A percentile compares a stretch with the other conserved stretches of the same genome.
phyloP scores from a whole-genome alignment of 2,329 filamentous ascomycete species.

The Blumeriella jaapii region DNA sequence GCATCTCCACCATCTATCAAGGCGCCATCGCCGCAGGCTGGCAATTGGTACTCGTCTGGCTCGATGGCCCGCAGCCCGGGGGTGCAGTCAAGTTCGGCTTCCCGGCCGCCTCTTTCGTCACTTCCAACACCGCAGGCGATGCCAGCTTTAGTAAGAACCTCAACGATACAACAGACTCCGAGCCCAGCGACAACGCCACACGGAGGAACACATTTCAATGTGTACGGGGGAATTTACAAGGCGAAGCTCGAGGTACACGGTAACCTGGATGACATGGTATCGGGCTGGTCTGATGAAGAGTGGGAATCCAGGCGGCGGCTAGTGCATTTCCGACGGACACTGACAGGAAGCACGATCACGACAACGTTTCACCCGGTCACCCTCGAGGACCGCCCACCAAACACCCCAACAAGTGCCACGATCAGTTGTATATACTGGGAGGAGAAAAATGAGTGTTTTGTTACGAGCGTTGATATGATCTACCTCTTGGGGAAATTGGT shows the following conservation, averaged over 20 bases:
- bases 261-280: slow-evolving; percentile 73
- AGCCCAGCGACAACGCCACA: slow-evolving; percentile 35
- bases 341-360: slow-evolving; percentile 70
- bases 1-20: slow-evolving; percentile 33
- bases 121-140: slow-evolving; percentile 29
- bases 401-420: slow-evolving; percentile 86
- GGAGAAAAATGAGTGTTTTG: slow-evolving; percentile 80
- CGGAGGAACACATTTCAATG: no score
- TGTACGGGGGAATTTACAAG: no score
- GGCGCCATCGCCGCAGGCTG: slow-evolving; percentile 36
- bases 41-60: slow-evolving; percentile 34
- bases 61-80: slow-evolving; percentile 32
- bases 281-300: slow-evolving; percentile 75
- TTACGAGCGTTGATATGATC: slow-evolving; percentile 96
- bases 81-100: slow-evolving; percentile 27
- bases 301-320: slow-evolving; percentile 68
- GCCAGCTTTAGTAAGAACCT: slow-evolving; percentile 55
- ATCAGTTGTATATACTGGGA: slow-evolving; percentile 98
- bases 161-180: slow-evolving; percentile 46
- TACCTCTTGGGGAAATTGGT: slow-evolving; percentile 87
- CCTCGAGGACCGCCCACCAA: slow-evolving; percentile 64
- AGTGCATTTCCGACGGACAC: slow-evolving; percentile 76
- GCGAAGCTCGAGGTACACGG: slow-evolving; percentile 76
- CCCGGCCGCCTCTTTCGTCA: slow-evolving; percentile 17
- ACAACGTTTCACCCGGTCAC: slow-evolving; percentile 70